Base-by-base conservation (phyloP, 441 rosid species). In the Eugenia klotzschiana region DNA sequence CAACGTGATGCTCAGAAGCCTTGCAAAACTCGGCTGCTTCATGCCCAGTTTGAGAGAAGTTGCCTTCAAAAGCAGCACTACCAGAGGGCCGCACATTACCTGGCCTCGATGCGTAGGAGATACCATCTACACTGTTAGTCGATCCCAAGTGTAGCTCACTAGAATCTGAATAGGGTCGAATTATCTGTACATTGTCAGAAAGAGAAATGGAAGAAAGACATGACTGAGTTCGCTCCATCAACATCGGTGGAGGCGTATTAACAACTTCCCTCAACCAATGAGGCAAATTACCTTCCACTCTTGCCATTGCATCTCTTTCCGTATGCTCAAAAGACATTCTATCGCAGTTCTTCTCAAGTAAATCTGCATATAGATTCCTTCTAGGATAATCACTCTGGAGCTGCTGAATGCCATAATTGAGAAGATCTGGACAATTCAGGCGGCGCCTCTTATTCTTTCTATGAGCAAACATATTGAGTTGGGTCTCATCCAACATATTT, bases 191-290 rank as follows among this genome's bases (percentile, higher is more conserved):
- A 41, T 79, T 37, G 49, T 87, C 86, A 0, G 84, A 27, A 80
- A 82, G 87, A 84, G 82, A 60, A 22, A 25, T 5, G 41, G 87
- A 79, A 80, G 88, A 41, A 84, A 84, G 69, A 46, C 79, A 57
- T 3, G 83, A 72, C 27, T 74, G 69, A 77, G 80, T 72, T 81
- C 84, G 87, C 56, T 85, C 86, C 6, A 16, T 56, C 79, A 83
- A 82, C 79, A 84, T 85, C 37, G 84, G 77, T 16, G 84, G 89
- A 57, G 90, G 89, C 12, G 85, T 83, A 51, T 80, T 82, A 20
- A 86, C 89, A 16, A 64, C 89, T 87, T 88, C 91, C 86, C 87
- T 84, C 51, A 88, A 84, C 92, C 93, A 89, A 87, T 86, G 89
- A 50, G 91, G 91, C 73, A 91, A 83, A 80, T 82, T 86, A 52